Percentiles rank a stretch among this genome's conserved stretches.
phyloP scores from a whole-genome alignment of 441 rosid genomes.

The Brassica balearica region DNA sequence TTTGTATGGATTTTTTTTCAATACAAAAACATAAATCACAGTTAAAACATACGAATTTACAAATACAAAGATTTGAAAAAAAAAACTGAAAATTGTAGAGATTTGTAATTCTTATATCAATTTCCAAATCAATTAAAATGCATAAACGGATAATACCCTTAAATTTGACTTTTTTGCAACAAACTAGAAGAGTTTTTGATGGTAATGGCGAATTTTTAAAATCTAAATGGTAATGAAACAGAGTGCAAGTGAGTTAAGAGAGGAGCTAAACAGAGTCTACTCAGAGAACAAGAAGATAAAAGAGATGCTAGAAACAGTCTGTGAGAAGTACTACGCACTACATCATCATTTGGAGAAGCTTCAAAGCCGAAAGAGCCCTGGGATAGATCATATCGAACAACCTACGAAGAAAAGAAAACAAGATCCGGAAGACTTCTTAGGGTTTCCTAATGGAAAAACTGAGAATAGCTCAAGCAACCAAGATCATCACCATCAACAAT shows the following conservation, averaged over 20 bases:
- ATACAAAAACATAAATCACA: background rate
- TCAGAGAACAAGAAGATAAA: conserved; percentile 79
- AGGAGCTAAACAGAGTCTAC: conserved; percentile 59
- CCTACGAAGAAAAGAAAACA: conserved; percentile 56
- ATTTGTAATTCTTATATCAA: background rate
- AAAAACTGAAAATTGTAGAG: background rate
- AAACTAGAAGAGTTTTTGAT: background rate
- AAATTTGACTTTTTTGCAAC: background rate
- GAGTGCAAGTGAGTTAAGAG: conserved; percentile 51
- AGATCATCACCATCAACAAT: conserved; percentile 34
- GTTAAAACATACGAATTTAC: background rate
- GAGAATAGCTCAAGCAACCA: conserved; percentile 80
- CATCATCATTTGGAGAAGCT: conserved; percentile 54
- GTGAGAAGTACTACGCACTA: conserved; percentile 59
- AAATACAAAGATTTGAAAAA: background rate
- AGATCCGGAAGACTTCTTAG: conserved; percentile 47
- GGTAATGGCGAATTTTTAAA: background rate
- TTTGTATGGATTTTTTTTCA: background rate
- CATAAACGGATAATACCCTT: background rate
- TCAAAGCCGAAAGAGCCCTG: conserved; percentile 50
- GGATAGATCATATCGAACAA: conserved; percentile 33
- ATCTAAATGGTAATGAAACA: conserved; percentile 43
- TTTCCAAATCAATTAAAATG: background rate
- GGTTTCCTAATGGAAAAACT: conserved; percentile 40
- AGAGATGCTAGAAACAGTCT: conserved; percentile 55